Evolutionary conservation across 371 early-diverging fungal species (phyloP), one percentile per base, ranked within the genome.

Genomic region (Mucor sp.): DNA sequence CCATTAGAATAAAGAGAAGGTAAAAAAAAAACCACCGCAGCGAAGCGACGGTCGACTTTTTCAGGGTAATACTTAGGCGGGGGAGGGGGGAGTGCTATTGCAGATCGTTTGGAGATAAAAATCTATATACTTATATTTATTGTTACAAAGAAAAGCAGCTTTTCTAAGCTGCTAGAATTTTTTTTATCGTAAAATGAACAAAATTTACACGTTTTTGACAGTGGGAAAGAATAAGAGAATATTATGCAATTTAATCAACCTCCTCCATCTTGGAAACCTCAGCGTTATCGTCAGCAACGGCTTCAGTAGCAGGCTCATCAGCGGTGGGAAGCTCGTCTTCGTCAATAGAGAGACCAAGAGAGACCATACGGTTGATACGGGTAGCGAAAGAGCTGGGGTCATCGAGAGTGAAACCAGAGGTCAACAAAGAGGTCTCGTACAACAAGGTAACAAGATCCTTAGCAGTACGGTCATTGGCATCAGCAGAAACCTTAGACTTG

Each of bases 281-380:
- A 73, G 85, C 87, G 62, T 80, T 88, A 19, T 75, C 73, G 71
- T 93, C 94, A 23, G 58, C 75, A 55, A 62, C 63, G n/a, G 75
- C 83, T 74, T 90, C 93, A 41, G 63, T 43, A 59, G 59, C 62
- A 15, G 78, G 69, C 47, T 89, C 90, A 44, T 86, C 85, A 63
- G 77, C 77, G 17, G 74, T 44, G 23, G 74, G 43, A 30, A 82
- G 82, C 70, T 82, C 90, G 53, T 82, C 87, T 69, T 95, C 97
- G 78, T 96, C 95, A 69, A 98, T 92, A 81, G 89, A 87, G 41
- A 99, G 93, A 82, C 98, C 98, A 47, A 98, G 93, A 86, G 96
- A 94, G 82, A 98, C 91, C 97, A 98, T 98, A 81, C 97, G 92
- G 91, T 97, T 95, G 84, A 99, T 97, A 82, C 98, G 97, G 80